Evolutionary conservation across 1,139 yeast species (phyloP).

Genomic region (Taiozyma sp.): DNA sequence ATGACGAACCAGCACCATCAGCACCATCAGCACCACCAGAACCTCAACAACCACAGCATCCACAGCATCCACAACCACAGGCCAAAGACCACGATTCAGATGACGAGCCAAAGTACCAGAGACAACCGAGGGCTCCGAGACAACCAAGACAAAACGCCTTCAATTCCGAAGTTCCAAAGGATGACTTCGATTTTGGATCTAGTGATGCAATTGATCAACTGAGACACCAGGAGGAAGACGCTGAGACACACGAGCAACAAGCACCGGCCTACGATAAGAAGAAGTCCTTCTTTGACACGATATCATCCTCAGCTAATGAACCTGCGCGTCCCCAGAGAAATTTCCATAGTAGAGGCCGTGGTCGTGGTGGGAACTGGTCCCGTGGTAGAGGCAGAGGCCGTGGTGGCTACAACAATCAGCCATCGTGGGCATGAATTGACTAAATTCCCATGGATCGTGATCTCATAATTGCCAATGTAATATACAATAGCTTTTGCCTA

Average conservation of each 20-base stretch:
- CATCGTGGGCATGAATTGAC: background rate
- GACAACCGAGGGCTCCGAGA: constrained; percentile 13
- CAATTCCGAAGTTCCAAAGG: constrained; percentile 29
- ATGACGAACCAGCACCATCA: constrained; percentile 31
- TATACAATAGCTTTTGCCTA: background rate
- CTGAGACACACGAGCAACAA: constrained; percentile 5
- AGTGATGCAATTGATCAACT: constrained; percentile 44
- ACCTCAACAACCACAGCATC: constrained; percentile 29
- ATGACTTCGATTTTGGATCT: constrained; percentile 62
- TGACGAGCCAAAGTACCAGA: constrained; percentile 9
- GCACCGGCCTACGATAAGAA: constrained; percentile 54
- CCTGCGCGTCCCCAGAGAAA: constrained; percentile 27
- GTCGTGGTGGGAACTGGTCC: constrained; percentile 7
- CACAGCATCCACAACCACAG: constrained; percentile 24
- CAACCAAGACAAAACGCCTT: constrained; percentile 1
- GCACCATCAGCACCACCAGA: constrained; percentile 4
- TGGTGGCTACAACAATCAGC: constrained; percentile 22
- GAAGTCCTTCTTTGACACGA: constrained; percentile 77
- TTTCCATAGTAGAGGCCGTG: constrained; percentile 21
- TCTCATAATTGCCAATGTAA: background rate
- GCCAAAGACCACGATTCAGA: constrained; percentile 24
- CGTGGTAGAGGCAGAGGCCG: constrained; percentile 26
- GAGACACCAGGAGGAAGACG: constrained; percentile 15
- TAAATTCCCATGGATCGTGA: too few species aligned
- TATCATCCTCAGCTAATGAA: constrained; percentile 51